Evolutionary conservation across 2,329 filamentous ascomycete species (phyloP), one percentile per base, ranked within the genome.

Genomic region (Penicillium capsulatum): DNA sequence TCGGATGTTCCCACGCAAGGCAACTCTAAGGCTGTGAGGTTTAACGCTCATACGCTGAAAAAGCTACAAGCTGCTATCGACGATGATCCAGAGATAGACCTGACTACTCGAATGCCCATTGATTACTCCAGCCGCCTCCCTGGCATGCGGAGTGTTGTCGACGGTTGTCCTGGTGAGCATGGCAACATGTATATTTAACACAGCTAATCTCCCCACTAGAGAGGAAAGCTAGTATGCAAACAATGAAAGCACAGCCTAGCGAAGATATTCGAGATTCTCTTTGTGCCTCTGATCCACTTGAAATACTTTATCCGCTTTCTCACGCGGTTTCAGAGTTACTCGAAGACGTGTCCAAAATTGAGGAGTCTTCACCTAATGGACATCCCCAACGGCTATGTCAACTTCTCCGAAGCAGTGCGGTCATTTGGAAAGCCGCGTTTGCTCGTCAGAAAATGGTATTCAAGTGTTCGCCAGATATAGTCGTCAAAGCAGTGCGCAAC

Each of bases 11-110:
- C 34, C 20, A 19, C 11, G 22, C 22, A 24, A 7, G 7, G 22
- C 33, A 38, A 48, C 27, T 53, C 52, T 10, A 54, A 45, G 49
- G 52, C 52, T 20, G 43, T 44, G 31, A 44, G 40, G 28, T 56
- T 57, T 42, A 57, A 59, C 37, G 36, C 33, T 16, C 48, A 48
- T 45, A 50, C 40, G 7, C 40, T 58, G 41, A 51, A 42, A 34
- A 53, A 40, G 38, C 31, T 58, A 33, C 43, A 53, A 43, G 37
- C 40, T 10, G 51, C 52, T 8, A 10, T 55, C 17, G 36, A 30
- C 14, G 28, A 38, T 10, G 40, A 59, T 42, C 53, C 50, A 24
- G 53, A 56, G 40, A 29, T 53, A 37, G 45, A 57, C 35, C 38
- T 57, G 31, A 40, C 45, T n/a, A 37, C 32, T 20, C 36, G 50